A percentile compares a stretch with the other conserved stretches of the same genome.
phyloP scores from a whole-genome alignment of 768 basidiomycete genomes.

The Phaeotremella skinneri region DNA sequence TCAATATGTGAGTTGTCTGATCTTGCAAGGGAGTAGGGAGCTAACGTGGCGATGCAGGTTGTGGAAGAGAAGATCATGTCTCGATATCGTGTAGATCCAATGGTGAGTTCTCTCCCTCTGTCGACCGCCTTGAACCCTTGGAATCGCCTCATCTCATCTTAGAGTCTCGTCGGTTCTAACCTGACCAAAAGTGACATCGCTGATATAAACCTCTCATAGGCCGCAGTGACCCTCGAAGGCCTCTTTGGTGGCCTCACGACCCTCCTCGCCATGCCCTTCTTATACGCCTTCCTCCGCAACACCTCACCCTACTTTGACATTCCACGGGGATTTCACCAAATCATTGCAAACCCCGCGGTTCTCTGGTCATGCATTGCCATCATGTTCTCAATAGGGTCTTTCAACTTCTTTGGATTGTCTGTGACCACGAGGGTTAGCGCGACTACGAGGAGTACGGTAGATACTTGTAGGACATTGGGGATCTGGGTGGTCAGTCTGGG shows the following conservation, averaged over 20 bases:
- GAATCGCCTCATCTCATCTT: too few species aligned
- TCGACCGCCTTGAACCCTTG: too few species aligned
- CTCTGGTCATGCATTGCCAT: conserved; percentile 68
- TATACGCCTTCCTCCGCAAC: conserved; percentile 53
- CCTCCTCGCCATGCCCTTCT: conserved; percentile 72
- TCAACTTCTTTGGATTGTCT: conserved; percentile 87
- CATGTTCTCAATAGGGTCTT: conserved; percentile 70
- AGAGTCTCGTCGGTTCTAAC: too few species aligned
- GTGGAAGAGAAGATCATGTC: conserved; percentile 95
- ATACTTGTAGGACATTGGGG: conserved; percentile 90
- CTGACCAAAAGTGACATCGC: too few species aligned
- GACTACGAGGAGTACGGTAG: conserved; percentile 78
- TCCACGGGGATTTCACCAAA: conserved; percentile 82
- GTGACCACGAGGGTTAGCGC: conserved; percentile 92
- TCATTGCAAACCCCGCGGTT: conserved; percentile 72
- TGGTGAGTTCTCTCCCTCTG: conserved; percentile 55
- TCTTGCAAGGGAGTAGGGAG: not conserved
- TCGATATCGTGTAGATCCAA: conserved; percentile 77
- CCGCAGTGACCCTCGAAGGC: conserved; percentile 90
- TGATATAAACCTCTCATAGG: too few species aligned
- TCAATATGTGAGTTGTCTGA: conserved; percentile 38
- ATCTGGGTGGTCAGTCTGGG: conserved; percentile 87
- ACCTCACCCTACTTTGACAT: conserved; percentile 70
- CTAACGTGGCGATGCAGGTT: conserved; percentile 54
- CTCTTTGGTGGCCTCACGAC: conserved; percentile 83